Base-by-base conservation (phyloP, 1,139 yeast species). In the Cylindricascospora bacillispora region DNA sequence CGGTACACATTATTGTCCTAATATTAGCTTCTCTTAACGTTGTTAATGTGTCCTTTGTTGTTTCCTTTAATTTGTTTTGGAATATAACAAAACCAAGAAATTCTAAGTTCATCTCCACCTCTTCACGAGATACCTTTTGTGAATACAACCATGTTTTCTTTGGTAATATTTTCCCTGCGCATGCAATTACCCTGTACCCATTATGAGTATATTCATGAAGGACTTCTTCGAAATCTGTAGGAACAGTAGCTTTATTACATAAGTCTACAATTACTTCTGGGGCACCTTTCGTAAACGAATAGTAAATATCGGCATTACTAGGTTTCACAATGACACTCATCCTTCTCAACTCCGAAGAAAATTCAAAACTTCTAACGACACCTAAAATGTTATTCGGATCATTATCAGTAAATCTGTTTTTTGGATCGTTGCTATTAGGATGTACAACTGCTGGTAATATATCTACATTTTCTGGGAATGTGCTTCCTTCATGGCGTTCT, bases 1-100 rank as follows among this genome's bases (percentile, higher is more conserved):
- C 99, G 0, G 98, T 89, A 54, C 98, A 92, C 98, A 89, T 92
- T 15, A 85, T 63, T 0, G 93, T 81, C 42, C 97, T 64, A 33
- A 89, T 68, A 24, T 70, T 63, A 0, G 98, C 95, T 9, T 59
- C 61, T 10, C 52, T 46, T 32, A 89, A 62, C 36, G 69, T 65
- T 12, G 56, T 45, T 35, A 89, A 65, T 0, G 86, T 82, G 0
- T 61, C 57, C 4, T 65, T 63, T 0, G 95, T 80, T 0, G 78
- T 60, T 1, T 65, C 58, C 49, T 89, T 89, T 43, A 92, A 62
- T 51, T 83, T 82, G 55, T 89, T 89, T 52, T 89, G 98, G 59
- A 89, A 89, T 2, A 89, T 65, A 36, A 92, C 81, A 45, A 89
- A 86, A 0, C 99, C 99, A 29, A 79, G 55, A 49, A 89, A 86